Base-by-base conservation (phyloP, 805 yeast genomes). In the Saturnispora dispora region DNA sequence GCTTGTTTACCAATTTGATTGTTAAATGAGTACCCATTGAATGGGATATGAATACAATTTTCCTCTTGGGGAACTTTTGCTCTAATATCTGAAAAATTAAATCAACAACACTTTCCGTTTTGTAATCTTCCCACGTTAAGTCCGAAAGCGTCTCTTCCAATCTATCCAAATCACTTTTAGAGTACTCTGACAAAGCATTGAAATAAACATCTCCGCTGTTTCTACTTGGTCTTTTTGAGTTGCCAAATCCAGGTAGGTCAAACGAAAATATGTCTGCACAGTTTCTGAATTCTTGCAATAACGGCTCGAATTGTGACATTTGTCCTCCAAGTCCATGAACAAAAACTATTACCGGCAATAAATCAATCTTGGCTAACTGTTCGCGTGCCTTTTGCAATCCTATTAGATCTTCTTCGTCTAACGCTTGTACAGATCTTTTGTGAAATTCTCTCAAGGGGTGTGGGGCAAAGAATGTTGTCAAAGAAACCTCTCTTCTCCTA, bases 311-410 rank as follows among this genome's bases (percentile, higher is more conserved):
- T 63, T 89, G 96, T 22, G 88, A 79, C 62, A 86, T 71, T 58
- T 83, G 91, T 2, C 98, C 98, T 1, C 97, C 98, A 20, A 91
- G 66, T 0, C 98, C 98, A 69, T 89, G 97, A 18, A 90, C 62
- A 52, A 88, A 78, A 2, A 88, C 66, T 5, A 85, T 65, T 2
- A 82, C 69, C 0, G 95, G 95, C 40, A 80, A 61, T 13, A 70
- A 70, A 23, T 72, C 64, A 37, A 79, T 65, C 52, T 74, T 73
- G 10, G 59, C 56, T 48, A 62, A 36, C 58, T 47, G 65, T 7
- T 57, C 59, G n/a, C 53, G 46, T 0, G 60, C 62, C 4, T 55
- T 55, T n/a, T 44, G 36, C 11, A 57, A 32, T 8, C 59, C 58
- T 39, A 51, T 48, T 5, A 53, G 15, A 46, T 58, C 60, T 4